phyloP scores from a whole-genome alignment of 2,329 filamentous ascomycete species.

The Pestalotiopsis fici region DNA sequence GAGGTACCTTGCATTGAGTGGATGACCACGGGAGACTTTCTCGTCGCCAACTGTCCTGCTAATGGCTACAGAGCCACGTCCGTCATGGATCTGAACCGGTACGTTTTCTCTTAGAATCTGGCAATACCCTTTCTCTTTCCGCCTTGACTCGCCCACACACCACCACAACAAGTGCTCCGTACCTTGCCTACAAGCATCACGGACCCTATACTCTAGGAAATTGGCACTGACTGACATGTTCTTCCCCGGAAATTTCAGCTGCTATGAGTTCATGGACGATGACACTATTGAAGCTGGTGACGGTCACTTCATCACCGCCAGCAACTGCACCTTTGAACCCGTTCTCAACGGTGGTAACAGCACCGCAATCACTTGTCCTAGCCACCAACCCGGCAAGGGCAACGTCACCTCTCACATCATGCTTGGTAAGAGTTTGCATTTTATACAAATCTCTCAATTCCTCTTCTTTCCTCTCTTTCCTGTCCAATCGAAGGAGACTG shows the following conservation, averaged over 20 bases:
- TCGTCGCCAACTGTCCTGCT: constrained; percentile 1
- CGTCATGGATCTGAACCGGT: neutral
- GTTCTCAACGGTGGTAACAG: neutral
- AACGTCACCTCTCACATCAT: neutral
- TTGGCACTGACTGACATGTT: neutral
- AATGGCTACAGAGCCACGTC: neutral
- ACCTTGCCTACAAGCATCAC: no score
- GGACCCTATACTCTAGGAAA: no score
- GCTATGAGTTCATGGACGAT: neutral
- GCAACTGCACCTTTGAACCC: neutral
- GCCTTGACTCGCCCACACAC: no score
- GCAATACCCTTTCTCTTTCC: no score
- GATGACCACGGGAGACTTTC: neutral
- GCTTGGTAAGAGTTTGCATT: neutral
- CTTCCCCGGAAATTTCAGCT: neutral
- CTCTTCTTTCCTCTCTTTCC: neutral
- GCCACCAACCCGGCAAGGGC: neutral
- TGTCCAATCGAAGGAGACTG: no score
- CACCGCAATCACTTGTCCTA: neutral
- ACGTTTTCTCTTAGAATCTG: neutral
- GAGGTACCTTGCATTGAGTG: neutral
- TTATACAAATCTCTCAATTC: neutral
- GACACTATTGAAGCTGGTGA: neutral
- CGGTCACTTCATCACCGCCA: neutral
- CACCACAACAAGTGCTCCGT: no score